Evolutionary conservation across 2,329 filamentous ascomycete genomes (phyloP).

Genomic region (Fusarium chuoi): DNA sequence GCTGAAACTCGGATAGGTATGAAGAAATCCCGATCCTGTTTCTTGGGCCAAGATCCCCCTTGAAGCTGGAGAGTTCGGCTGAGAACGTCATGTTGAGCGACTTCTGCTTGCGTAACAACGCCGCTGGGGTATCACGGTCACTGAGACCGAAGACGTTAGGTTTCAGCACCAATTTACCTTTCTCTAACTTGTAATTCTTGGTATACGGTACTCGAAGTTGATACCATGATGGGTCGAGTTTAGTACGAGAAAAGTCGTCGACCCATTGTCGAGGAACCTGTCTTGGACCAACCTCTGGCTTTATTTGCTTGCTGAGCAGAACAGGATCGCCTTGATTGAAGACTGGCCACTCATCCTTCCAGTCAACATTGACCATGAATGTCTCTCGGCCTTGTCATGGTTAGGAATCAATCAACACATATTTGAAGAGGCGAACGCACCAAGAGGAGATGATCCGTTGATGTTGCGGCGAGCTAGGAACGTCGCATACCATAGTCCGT

Average conservation of each 20-base stretch:
- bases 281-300: background rate
- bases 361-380: background rate
- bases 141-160: background rate
- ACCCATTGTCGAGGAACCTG: background rate
- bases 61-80: background rate
- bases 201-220: background rate
- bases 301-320: background rate
- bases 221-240: background rate
- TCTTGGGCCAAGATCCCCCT: background rate
- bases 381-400: background rate
- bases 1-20: background rate
- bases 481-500: background rate
- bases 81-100: background rate
- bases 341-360: background rate
- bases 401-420: background rate
- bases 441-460: background rate
- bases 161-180: background rate
- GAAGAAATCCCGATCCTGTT: background rate
- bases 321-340: background rate
- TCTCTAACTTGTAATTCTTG: background rate
- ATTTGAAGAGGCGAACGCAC: background rate
- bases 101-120: background rate
- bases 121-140: background rate
- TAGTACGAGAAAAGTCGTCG: background rate
- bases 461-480: background rate